Evolutionary conservation across 2,329 filamentous ascomycete genomes (phyloP), one percentile per base, ranked within the genome.

Genomic region (Xylaria polymorpha): DNA sequence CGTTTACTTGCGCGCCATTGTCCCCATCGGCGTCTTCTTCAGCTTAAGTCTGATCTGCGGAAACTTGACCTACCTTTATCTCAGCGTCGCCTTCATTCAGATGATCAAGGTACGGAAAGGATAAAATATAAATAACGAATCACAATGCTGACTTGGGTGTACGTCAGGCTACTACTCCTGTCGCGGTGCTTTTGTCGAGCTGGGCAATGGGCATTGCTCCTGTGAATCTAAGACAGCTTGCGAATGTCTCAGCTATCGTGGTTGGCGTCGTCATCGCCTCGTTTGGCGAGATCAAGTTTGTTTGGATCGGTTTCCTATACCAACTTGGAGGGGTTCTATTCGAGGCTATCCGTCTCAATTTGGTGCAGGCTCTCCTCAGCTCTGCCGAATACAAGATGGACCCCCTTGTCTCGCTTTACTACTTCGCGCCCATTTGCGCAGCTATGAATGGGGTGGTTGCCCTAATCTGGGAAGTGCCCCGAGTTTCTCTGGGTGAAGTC

Each of bases 61-160:
- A 79, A 98, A 98, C 85, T 83, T 97, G 83, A 94, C 95, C 76
- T 98, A 98, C 80, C 88, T 98, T 64, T 97, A 98, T 83, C 89
- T 98, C 70, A 96, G 92, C 74, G 95, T 98, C 68, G 92, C 95
- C 69, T 98, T 98, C 82, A 98, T 98, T 78, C 95, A 98, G 86
- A 98, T 98, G 95, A 90, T 98, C 81, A 98, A 98, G 92, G 92
- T 94, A 73, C 37, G 74, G 32, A 61, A 59, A 5, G 14, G 4
- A 9, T 0, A 1, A 41, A 10, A 39, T 1, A 1, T 37, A 14
- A 20, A 22, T 43, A 15, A 51, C 12, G 22, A 25, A 62, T 43
- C 32, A 9, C 12, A 44, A 43, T 46, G 67, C 69, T 75, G 53
- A 75, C 57, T 39, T 58, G 9, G 9, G 32, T 18, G 61, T 56